Conservation (phyloP, 2,329 filamentous ascomycete species). For the Fusarium subglutinans region DNA sequence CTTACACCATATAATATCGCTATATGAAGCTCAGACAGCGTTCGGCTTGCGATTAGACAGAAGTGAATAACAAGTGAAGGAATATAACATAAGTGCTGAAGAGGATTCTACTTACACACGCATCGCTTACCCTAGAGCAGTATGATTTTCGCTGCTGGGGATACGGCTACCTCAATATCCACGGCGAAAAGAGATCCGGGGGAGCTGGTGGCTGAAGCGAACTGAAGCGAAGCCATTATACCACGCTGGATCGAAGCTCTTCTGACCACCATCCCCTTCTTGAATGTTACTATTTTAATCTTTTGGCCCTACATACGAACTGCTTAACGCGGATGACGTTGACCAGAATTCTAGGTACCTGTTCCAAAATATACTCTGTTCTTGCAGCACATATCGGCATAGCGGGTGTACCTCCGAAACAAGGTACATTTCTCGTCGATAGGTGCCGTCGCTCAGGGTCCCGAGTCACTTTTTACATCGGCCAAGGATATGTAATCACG, state of each 20-base stretch:
- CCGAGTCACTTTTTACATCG: background rate
- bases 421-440: background rate
- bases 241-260: background rate
- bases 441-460: background rate
- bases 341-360: background rate
- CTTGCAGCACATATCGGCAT: background rate
- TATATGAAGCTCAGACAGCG: background rate
- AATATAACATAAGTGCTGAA: background rate
- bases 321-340: background rate
- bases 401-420: background rate
- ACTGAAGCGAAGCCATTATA: background rate
- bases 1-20: background rate
- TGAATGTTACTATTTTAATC: constrained; percentile 5
- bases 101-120: background rate
- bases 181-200: background rate
- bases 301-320: background rate
- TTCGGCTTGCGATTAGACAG: background rate
- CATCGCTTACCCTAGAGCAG: background rate
- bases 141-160: background rate
- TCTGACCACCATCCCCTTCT: background rate
- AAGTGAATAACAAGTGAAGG: background rate
- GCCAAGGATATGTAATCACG: background rate
- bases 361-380: background rate
- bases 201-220: background rate
- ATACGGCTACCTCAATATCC: background rate